Evolutionary conservation across 1,284 basidiomycete genomes (phyloP).

Genomic region (Ganoderma boninense): DNA sequence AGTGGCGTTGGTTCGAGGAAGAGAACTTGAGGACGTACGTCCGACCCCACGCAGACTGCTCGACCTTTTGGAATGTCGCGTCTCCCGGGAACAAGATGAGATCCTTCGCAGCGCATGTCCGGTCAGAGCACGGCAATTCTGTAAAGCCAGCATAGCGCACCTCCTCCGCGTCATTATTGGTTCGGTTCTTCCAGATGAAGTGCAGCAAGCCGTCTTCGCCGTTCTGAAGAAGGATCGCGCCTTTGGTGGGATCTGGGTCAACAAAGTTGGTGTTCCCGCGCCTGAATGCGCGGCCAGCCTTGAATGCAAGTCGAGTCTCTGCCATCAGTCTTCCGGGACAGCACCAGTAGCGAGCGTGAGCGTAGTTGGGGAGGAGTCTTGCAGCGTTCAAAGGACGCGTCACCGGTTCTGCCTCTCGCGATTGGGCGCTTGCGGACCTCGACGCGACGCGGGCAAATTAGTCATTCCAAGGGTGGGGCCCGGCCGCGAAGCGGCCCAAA

Average conservation of each 20-base stretch:
- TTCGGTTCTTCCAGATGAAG: constrained; percentile 80
- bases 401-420: constrained; percentile 17
- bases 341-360: background rate
- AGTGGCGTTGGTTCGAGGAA: constrained; percentile 81
- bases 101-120: constrained; percentile 53
- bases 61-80: constrained; percentile 76
- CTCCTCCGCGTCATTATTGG: constrained; percentile 66
- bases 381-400: constrained; percentile 27
- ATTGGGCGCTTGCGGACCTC: constrained; percentile 24
- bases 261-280: constrained; percentile 71
- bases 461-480: no score
- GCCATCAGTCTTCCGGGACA: constrained; percentile 23
- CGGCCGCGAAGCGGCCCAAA: no score
- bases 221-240: constrained; percentile 70
- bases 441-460: constrained; percentile 17
- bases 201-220: constrained; percentile 80
- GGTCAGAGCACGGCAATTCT: background rate
- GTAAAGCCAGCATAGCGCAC: constrained; percentile 45
- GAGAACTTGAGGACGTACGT: constrained; percentile 84
- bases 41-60: constrained; percentile 66
- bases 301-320: constrained; percentile 72
- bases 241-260: constrained; percentile 73
- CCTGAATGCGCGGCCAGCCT: constrained; percentile 80
- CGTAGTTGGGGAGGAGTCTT: background rate
- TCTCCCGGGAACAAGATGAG: constrained; percentile 82